Evolutionary conservation across 2,329 filamentous ascomycete genomes (phyloP), one percentile per base, ranked within the genome.

Genomic region (Aspergillus sojae): DNA sequence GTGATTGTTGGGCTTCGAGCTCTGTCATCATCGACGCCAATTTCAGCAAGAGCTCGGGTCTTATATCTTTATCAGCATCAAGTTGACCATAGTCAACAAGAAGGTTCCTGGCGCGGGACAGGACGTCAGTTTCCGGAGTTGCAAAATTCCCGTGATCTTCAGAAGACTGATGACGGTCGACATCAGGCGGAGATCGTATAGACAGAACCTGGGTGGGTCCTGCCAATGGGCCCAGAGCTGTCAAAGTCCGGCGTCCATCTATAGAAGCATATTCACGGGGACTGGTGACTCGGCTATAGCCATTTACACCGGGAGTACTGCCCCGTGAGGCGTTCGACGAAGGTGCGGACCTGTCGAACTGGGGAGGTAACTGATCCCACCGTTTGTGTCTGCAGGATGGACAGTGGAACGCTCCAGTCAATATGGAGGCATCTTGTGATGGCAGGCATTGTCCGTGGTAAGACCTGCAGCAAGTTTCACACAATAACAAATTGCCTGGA

Each of bases 391-490:
- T 68, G 57, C 74, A 75, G 12, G 72, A 67, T 10, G 72, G 69
- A 41, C 73, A 76, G 58, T 71, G 54, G 48, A 75, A 76, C 7
- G 39, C 26, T 0, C n/a, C 50, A 50, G 5, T 14, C 26, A 21
- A 48, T 9, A 5, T 19, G 52, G 58, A 57, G 21, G 58, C 53
- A 12, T 52, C 46, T 9, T 41, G 53, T 50, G 54, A 45, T 23
- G 60, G 43, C 41, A 76, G 57, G 36, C 74, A 76, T 19, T 59
- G 60, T 28, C 59, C 58, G 61, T 76, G 74, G 61, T 76, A 75
- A 11, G 74, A 72, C 61, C 74, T 70, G 64, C 71, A 74, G 63
- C 74, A 76, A 9, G 72, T 74, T 54, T 68, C 65, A 61, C 74
- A 76, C 1, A 60, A 62, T 45, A 74, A 64, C 26, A 76, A 45